phyloP scores from a whole-genome alignment of 331 rosid genomes.

The Ulmus americana region DNA sequence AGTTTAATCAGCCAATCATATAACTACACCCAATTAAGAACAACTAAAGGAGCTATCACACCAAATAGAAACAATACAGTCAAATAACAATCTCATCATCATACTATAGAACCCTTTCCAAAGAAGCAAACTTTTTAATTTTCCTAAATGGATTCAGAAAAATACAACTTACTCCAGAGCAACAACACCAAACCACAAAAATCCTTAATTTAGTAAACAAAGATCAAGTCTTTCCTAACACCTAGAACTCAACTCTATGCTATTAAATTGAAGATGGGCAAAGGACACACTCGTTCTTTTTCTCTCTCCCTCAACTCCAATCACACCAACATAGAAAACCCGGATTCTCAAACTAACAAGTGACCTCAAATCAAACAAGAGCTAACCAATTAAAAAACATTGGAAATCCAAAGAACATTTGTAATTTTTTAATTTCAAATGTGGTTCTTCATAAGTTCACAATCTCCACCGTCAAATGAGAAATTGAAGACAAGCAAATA shows the following conservation, averaged over 20 bases:
- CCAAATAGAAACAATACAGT: too few relatives aligned
- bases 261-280: not conserved
- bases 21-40: too few relatives aligned
- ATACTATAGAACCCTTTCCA: too few relatives aligned
- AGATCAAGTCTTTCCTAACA: not conserved
- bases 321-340: not conserved
- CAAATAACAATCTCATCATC: too few relatives aligned
- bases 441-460: not conserved
- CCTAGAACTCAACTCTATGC: not conserved
- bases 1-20: too few relatives aligned
- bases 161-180: not conserved
- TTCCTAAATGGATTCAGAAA: not conserved
- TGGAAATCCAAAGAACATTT: not conserved
- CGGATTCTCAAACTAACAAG: not conserved
- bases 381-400: not conserved
- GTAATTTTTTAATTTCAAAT: not conserved
- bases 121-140: too few relatives aligned
- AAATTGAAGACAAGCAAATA: not conserved
- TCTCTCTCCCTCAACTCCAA: not conserved
- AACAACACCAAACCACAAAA: slow-evolving; percentile 4
- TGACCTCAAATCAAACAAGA: not conserved
- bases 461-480: slow-evolving; percentile 6
- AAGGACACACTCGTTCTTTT: not conserved
- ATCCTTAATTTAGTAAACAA: not conserved
- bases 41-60: too few relatives aligned